phyloP scores from a whole-genome alignment of 768 basidiomycete genomes.

The Amanita rubescens region DNA sequence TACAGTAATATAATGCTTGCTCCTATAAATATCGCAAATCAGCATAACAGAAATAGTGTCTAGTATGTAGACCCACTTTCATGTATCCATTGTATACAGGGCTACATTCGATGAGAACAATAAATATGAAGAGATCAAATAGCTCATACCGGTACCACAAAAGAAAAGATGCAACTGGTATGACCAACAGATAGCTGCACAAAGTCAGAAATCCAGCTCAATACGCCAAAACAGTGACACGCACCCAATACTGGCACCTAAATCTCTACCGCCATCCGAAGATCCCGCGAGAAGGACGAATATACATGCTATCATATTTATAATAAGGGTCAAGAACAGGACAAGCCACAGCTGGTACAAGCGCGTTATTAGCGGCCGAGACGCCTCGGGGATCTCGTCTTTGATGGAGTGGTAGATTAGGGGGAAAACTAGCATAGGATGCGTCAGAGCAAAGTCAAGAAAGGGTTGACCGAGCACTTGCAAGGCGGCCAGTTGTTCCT shows the following conservation, averaged over 20 bases:
- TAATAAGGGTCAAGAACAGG: slow-evolving; percentile 67
- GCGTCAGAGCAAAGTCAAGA: slow-evolving; percentile 11
- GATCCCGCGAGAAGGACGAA: slow-evolving; percentile 75
- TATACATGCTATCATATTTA: slow-evolving; percentile 91
- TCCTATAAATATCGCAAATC: slow-evolving; percentile 44
- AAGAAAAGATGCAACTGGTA: slow-evolving; percentile 75
- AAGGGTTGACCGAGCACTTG: slow-evolving; percentile 30
- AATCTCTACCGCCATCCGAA: slow-evolving; percentile 66
- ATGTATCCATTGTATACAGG: slow-evolving; percentile 97
- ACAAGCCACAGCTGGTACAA: slow-evolving; percentile 94
- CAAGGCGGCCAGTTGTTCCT: slow-evolving; percentile 94
- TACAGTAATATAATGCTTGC: slow-evolving; percentile 91
- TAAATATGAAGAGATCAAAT: slow-evolving; percentile 7
- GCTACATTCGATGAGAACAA: slow-evolving; percentile 30
- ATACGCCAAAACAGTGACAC: slow-evolving; percentile 21
- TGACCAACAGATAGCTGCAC: slow-evolving; percentile 70
- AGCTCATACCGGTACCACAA: slow-evolving; percentile 84
- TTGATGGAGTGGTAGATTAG: slow-evolving; percentile 90
- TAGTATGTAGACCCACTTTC: slow-evolving; percentile 53
- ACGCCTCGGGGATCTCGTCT: slow-evolving; percentile 83
- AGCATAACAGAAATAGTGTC: slow-evolving; percentile 12
- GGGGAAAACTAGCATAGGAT: slow-evolving; percentile 64
- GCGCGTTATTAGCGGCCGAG: slow-evolving; percentile 72
- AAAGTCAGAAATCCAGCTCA: slow-evolving; percentile 16
- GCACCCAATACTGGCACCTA: slow-evolving; percentile 79